Base-by-base conservation (phyloP, 2,329 filamentous ascomycete genomes). In the Eutypa lata region DNA sequence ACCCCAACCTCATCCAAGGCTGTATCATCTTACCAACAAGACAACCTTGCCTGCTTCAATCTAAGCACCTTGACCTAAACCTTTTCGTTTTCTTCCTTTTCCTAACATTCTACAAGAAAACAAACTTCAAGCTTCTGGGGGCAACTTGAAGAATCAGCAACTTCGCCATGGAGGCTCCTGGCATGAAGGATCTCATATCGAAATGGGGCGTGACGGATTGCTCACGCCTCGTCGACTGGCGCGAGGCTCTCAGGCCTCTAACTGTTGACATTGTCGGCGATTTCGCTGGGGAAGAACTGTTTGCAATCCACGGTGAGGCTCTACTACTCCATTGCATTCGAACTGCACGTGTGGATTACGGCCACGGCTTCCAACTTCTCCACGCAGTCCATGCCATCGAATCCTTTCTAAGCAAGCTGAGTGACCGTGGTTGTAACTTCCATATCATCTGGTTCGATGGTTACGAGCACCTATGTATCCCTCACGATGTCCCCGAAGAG, bases 221-320 rank as follows among this genome's bases (percentile, higher is more conserved):
- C 14, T 7, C 7, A 35, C 31, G 31, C 19, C 45, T 56, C 42
- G 11, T 47, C 21, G 18, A 14, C 8, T 64, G 61, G 60, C 57
- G 55, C 31, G 37, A 33, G 33, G 50, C 53, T 22, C 49, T 62
- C 24, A 57, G 47, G 14, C 63, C 70, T 3, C 63, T 65, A 7
- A 62, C 56, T n/a, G 76, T 89, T 26, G 86, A 90, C 59, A 78
- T 91, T 2, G 81, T 91, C 3, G 87, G 88, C 40, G 89, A 91
- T 64, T 91, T 89, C 68, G 87, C 86, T 3, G 88, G 89, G 21
- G 83, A 82, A 54, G 88, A 90, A 64, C 75, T 87, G 11, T 91
- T 91, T 65, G 73, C 87, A 21, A 79, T 91, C 28, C 86, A 91
- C 57, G 88, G 88, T 28, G 87, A 92, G 61, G 87, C 87, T 0